phyloP scores from a whole-genome alignment of 495 filamentous ascomycete genomes.

The Talaromyces adpressus region DNA sequence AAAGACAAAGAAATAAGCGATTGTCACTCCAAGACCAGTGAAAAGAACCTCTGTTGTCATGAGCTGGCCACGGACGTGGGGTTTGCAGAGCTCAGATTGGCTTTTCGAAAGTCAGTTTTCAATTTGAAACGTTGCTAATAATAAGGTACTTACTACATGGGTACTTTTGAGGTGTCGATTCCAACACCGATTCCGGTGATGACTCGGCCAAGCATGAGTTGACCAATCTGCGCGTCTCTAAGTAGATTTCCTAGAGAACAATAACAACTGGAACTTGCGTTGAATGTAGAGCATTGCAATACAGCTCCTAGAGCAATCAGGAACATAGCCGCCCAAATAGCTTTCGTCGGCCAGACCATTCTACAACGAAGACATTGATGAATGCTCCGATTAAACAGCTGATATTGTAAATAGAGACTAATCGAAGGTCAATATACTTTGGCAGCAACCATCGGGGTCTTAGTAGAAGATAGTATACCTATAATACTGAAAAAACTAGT shows the following conservation, averaged over 20 bases:
- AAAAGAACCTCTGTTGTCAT: conserved; percentile 39
- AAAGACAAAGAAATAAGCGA: conserved; percentile 42
- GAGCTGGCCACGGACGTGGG: conserved; percentile 34
- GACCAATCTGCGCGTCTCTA: neutral
- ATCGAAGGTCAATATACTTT: too few species aligned
- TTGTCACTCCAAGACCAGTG: conserved; percentile 28
- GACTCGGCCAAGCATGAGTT: neutral
- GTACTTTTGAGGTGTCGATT: neutral
- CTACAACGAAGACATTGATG: too few species aligned
- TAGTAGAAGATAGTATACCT: too few species aligned
- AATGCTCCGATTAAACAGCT: too few species aligned
- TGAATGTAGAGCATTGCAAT: neutral
- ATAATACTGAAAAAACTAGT: too few species aligned
- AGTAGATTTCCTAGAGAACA: too few species aligned
- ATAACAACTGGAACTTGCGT: neutral
- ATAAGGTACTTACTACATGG: neutral
- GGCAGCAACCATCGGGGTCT: too few species aligned
- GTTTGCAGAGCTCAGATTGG: conserved; percentile 40
- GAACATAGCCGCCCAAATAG: too few species aligned
- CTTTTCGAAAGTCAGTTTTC: too few species aligned
- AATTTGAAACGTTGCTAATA: too few species aligned
- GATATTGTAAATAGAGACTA: too few species aligned
- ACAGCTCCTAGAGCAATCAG: neutral
- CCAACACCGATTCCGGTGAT: neutral
- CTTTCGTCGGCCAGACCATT: too few species aligned